Percentiles rank a stretch among this genome's conserved stretches.
Evolutionary conservation across 2,329 filamentous ascomycete species (phyloP).

Genomic region (Fusarium devonianum): DNA sequence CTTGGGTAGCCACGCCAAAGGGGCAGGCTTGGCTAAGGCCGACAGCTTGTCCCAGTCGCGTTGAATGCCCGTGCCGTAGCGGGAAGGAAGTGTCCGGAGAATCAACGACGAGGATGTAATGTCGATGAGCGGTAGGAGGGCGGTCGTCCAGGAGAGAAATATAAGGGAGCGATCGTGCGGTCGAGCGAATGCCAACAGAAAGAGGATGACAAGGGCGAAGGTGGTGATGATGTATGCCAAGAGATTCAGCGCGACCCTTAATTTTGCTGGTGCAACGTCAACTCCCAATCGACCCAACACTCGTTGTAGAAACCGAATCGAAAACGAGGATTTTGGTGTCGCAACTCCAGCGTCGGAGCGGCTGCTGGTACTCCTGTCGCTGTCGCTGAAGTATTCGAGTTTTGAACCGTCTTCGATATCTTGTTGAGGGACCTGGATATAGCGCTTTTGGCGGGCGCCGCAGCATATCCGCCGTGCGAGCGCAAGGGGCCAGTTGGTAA

Average conservation of each 20-base stretch:
- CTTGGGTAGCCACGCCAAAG: slow-evolving; percentile 41
- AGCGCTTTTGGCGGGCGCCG: slow-evolving; percentile 6
- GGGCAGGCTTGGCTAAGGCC: slow-evolving; percentile 35
- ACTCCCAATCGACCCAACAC: not conserved
- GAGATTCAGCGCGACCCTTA: not conserved
- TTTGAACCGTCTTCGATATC: slow-evolving; percentile 31
- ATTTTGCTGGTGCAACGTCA: not conserved
- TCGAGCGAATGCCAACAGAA: slow-evolving; percentile 34
- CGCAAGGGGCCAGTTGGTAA: slow-evolving; percentile 38
- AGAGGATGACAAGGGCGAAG: slow-evolving; percentile 24
- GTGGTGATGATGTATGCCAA: slow-evolving; percentile 1
- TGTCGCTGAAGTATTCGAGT: not conserved
- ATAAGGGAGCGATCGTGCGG: slow-evolving; percentile 43
- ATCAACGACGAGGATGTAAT: slow-evolving; percentile 40
- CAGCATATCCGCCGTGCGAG: slow-evolving; percentile 20
- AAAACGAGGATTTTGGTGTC: not conserved
- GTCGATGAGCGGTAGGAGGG: slow-evolving; percentile 46
- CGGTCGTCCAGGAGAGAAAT: slow-evolving; percentile 48
- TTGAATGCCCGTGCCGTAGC: slow-evolving; percentile 33
- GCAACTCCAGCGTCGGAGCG: not conserved
- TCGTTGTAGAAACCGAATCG: not conserved
- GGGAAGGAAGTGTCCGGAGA: slow-evolving; percentile 36
- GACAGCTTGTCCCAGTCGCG: slow-evolving; percentile 42
- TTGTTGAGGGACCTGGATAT: slow-evolving; percentile 37
- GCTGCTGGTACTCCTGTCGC: not conserved